phyloP scores from a whole-genome alignment of 768 basidiomycete species.

The Pleurotus platypus region DNA sequence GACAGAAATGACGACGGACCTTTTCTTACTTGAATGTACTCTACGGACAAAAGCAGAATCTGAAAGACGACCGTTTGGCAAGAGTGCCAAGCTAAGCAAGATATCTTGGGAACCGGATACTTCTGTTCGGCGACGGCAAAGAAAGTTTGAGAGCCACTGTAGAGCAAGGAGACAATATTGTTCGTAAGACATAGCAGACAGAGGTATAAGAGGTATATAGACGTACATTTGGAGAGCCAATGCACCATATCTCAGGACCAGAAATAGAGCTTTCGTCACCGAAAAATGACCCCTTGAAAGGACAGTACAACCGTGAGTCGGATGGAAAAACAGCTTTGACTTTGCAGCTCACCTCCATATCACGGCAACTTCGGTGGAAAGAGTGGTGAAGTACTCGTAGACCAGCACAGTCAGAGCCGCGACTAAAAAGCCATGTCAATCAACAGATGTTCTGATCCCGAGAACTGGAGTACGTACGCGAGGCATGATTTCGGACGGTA shows the following conservation, averaged over 20 bases:
- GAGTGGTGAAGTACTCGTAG: constrained; percentile 7
- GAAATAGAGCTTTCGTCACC: background rate
- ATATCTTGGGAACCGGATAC: background rate
- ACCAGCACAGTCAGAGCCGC: background rate
- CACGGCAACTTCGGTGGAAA: background rate
- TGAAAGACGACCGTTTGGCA: background rate
- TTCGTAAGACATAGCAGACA: too few species aligned
- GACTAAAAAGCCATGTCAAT: background rate
- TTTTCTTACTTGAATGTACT: constrained; percentile 1
- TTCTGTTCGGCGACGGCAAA: background rate
- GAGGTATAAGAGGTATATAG: background rate
- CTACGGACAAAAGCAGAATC: background rate
- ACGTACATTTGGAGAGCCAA: constrained; percentile 3
- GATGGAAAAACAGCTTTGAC: background rate
- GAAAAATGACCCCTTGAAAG: background rate
- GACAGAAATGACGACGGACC: background rate
- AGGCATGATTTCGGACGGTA: background rate
- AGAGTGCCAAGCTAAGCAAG: background rate
- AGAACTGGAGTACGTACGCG: background rate
- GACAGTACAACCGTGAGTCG: background rate
- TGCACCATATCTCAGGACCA: background rate
- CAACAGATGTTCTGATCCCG: background rate
- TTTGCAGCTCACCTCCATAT: background rate
- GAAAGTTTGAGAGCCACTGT: background rate
- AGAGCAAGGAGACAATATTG: background rate